A percentile compares a stretch with the other conserved stretches of the same genome.
Evolutionary conservation across 2,329 filamentous ascomycete species (phyloP).

Genomic region (Trichoderma citrinoviride): DNA sequence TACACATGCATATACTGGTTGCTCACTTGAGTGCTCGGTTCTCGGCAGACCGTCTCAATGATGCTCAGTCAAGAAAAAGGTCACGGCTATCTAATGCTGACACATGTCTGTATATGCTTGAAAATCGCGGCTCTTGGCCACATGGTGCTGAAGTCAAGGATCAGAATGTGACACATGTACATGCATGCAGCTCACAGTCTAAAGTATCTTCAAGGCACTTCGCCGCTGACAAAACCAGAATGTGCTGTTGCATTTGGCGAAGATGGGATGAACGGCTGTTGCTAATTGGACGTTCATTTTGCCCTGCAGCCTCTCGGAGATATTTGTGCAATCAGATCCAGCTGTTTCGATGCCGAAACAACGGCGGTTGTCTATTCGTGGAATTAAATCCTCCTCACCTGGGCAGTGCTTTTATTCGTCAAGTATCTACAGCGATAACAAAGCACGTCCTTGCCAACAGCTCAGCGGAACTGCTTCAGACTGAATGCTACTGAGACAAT

Average conservation of each 20-base stretch:
- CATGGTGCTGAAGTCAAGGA: neutral
- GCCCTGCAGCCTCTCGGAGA: neutral
- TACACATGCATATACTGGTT: too few relatives aligned
- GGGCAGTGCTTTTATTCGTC: neutral
- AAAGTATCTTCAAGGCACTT: too few relatives aligned
- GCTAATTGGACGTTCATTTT: neutral
- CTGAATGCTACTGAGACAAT: neutral
- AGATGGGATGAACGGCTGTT: neutral
- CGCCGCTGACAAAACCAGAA: conserved; percentile 1
- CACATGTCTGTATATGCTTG: neutral
- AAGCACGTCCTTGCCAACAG: neutral
- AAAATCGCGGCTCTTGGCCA: neutral
- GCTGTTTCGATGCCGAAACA: neutral
- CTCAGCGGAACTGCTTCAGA: neutral
- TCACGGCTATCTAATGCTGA: neutral
- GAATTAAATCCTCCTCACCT: neutral
- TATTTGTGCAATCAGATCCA: neutral
- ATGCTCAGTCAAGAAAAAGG: too few relatives aligned
- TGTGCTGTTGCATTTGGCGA: neutral
- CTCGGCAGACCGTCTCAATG: too few relatives aligned
- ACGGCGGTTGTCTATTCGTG: conserved; percentile 8
- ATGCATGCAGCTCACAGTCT: too few relatives aligned
- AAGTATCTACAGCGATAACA: neutral
- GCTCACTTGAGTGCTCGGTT: too few relatives aligned
- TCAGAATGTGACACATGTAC: neutral